Percentiles rank a stretch among this genome's conserved stretches.
These are phyloP conservation scores for Penicillium brevicompactum DNA, from an alignment of 2,329 filamentous ascomycete genomes.

Conservation along the genomic window DNA sequence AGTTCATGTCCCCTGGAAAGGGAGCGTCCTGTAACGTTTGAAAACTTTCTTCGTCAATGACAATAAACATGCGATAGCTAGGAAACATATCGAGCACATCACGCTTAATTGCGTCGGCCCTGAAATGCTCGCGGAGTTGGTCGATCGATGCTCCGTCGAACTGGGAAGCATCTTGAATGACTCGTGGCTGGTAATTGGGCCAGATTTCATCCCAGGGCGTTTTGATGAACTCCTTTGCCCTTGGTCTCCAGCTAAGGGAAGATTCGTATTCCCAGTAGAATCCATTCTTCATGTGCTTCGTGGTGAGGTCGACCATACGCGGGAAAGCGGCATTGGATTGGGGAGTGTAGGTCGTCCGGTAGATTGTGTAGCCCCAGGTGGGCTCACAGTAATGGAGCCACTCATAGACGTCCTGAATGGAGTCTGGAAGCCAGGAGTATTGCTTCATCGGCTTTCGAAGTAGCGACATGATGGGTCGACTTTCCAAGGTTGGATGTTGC, in stretches of 20 bases:
- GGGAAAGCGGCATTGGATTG: constrained; percentile 5
- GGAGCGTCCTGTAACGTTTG: constrained; percentile 1
- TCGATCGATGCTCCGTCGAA: constrained; percentile 8
- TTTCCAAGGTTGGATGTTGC: neutral
- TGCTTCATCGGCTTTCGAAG: neutral
- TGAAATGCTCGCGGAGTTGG: constrained; percentile 7
- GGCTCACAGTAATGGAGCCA: neutral
- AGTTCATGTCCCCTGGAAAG: neutral
- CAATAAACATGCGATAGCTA: constrained; percentile 9
- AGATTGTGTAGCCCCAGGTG: constrained; percentile 10
- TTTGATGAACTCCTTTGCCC: neutral
- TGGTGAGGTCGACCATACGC: constrained; percentile 3
- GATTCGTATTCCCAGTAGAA: constrained; percentile 3
- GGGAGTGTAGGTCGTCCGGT: constrained; percentile 6
- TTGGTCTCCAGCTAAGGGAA: neutral
- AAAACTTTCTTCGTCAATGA: constrained; percentile 9
- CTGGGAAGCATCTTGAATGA: constrained; percentile 8
- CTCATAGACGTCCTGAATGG: neutral
- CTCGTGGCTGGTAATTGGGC: constrained; percentile 4
- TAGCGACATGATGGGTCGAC: neutral
- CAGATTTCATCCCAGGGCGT: constrained; percentile 7
- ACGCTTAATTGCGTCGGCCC: constrained; percentile 1
- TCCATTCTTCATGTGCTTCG: constrained; percentile 3
- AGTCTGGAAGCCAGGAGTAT: neutral
- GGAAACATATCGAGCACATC: constrained; percentile 7